Base-by-base conservation (phyloP, 345 rosid species). In the Rhizophora mangle region DNA sequence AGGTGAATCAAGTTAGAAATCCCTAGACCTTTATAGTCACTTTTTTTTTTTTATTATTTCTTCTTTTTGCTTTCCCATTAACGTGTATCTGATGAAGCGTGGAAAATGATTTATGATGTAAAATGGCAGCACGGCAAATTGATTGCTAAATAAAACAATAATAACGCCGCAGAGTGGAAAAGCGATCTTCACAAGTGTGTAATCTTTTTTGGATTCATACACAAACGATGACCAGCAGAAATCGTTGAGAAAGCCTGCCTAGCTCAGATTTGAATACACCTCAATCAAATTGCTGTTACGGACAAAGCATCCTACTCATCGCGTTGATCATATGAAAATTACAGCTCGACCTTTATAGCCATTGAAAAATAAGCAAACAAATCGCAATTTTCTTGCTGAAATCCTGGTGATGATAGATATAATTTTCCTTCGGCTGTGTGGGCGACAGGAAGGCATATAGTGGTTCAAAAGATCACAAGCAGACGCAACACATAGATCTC, bases 381-480 rank as follows among this genome's bases (percentile, higher is more conserved):
- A 9, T 36, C 27, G 24, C 24, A 67, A 21, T 67, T 37, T 67
- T 5, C n/a, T 36, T 43, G 19, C 27, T 22, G 26, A 30, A 67
- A 56, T 36, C 18, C n/a, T 66, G 13, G 49, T 4, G 1, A 43
- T 13, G 18, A 43, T 13, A 13, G 18, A 43, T 3, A 13, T 3
- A n/a, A 37, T 54, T 62, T 46, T 26, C 34, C 13, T 71, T 60
- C 65, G 32, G 29, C 16, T 31, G n/a, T 37, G 65, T 36, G 72
- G 82, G 72, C 58, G 78, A 72, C 76, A 75, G 39, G 72, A 72
- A 46, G 67, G 59, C 13, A 4, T 10, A 52, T 20, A 57, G 79
- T 79, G 65, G 79, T 79, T 79, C 18, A 24, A 16, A 60, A 68
- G 19, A 30, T 30, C 62, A 71, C 43, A 62, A 71, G 31, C 61